phyloP scores from a whole-genome alignment of 345 rosid genomes.

The Turnera subulata region DNA sequence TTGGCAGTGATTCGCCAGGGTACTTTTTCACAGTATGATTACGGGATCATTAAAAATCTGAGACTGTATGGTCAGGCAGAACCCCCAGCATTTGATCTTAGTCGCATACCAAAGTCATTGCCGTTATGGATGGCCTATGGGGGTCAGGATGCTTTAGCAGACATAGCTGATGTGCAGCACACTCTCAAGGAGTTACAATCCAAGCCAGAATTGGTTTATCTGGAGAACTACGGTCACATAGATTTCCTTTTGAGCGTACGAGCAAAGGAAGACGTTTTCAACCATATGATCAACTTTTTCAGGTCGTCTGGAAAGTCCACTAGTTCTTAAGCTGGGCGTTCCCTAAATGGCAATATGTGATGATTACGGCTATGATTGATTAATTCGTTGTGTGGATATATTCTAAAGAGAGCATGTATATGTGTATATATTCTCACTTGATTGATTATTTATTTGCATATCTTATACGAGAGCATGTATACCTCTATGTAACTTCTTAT shows the following conservation, averaged over 20 bases:
- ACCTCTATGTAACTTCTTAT: no score
- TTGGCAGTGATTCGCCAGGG: slow-evolving; percentile 87
- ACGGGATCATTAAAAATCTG: slow-evolving; percentile 63
- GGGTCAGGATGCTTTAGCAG: slow-evolving; percentile 72
- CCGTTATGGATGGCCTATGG: slow-evolving; percentile 94
- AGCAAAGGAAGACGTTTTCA: slow-evolving; percentile 61
- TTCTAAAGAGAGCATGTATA: slow-evolving; percentile 7
- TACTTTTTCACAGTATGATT: slow-evolving; percentile 68
- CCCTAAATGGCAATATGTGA: slow-evolving; percentile 7
- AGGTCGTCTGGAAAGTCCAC: slow-evolving; percentile 37
- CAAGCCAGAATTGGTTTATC: slow-evolving; percentile 59
- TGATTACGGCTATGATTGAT: not conserved
- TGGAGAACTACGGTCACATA: slow-evolving; percentile 32
- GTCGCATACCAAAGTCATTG: slow-evolving; percentile 53
- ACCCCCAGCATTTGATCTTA: slow-evolving; percentile 71
- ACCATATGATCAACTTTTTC: slow-evolving; percentile 59
- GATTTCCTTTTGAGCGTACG: slow-evolving; percentile 9
- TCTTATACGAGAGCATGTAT: no score
- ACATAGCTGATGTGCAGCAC: slow-evolving; percentile 53
- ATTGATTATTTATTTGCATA: no score
- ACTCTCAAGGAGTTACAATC: slow-evolving; percentile 53
- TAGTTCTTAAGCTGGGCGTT: slow-evolving; percentile 31
- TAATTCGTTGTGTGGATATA: slow-evolving; percentile 12
- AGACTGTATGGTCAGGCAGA: slow-evolving; percentile 44
- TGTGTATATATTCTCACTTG: no score